Evolutionary conservation across 129 eudicot species (phyloP).

Genomic region (Daucus carota): DNA sequence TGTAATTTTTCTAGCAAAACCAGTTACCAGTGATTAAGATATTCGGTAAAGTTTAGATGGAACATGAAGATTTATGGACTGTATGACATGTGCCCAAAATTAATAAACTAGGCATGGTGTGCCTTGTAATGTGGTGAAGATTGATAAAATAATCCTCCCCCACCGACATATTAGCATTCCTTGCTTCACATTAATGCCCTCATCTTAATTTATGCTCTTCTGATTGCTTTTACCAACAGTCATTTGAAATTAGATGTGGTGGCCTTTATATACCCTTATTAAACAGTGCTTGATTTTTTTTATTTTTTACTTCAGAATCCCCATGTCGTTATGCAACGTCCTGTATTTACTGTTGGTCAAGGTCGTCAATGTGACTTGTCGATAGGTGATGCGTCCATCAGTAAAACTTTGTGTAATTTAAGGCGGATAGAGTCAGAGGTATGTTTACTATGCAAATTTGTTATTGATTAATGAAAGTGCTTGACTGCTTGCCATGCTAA

Average conservation of each 20-base stretch:
- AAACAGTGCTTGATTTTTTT: not conserved
- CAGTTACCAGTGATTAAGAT: not conserved
- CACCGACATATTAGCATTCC: not conserved
- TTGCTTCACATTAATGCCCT: not conserved
- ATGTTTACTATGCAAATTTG: not conserved
- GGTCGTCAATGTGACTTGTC: conserved; percentile 76
- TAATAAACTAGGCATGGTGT: not conserved
- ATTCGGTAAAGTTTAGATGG: not conserved
- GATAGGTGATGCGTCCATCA: conserved; percentile 47
- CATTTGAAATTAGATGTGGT: not conserved
- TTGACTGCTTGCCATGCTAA: not conserved
- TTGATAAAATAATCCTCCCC: not conserved
- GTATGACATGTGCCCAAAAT: not conserved
- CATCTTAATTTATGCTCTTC: not conserved
- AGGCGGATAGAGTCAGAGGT: conserved; percentile 65
- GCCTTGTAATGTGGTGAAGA: not conserved
- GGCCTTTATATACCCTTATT: not conserved
- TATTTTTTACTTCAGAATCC: conserved; percentile 52
- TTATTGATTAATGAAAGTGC: not conserved
- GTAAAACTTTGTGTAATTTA: conserved; percentile 65
- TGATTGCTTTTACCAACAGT: not conserved
- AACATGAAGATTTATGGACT: not conserved
- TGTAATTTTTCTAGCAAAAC: not conserved
- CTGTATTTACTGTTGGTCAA: conserved; percentile 72
- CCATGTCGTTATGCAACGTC: conserved; percentile 44